Conservation (phyloP, 768 basidiomycete species). For the Hypholoma fasciculare region DNA sequence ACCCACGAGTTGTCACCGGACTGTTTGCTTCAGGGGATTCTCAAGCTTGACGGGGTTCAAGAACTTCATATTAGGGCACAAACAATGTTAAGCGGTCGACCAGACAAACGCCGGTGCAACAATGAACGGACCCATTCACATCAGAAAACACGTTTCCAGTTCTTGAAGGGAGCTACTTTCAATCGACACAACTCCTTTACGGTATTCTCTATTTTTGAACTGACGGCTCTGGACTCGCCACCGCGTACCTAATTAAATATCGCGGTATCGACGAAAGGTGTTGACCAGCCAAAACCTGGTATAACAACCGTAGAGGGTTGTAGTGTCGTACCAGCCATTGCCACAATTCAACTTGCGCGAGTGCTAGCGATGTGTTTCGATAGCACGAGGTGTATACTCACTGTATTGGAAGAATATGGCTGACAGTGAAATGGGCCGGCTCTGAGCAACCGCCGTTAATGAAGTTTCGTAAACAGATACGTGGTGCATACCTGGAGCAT, state of each 20-base stretch:
- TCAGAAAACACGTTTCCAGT: too few species aligned
- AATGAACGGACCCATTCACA: too few species aligned
- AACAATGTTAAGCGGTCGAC: too few species aligned
- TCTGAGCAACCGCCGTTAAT: slow-evolving; percentile 33
- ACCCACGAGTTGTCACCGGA: too few species aligned
- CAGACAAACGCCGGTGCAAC: too few species aligned
- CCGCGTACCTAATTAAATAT: slow-evolving; percentile 36
- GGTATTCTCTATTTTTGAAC: background rate
- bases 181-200: too few species aligned
- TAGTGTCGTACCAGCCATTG: slow-evolving; percentile 52
- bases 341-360: slow-evolving; percentile 46
- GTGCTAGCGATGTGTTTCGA: background rate
- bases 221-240: background rate
- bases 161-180: too few species aligned
- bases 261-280: slow-evolving; percentile 50
- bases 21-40: too few species aligned
- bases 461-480: background rate
- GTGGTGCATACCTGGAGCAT: slow-evolving; percentile 30
- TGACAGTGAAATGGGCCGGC: slow-evolving; percentile 50
- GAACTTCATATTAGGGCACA: too few species aligned
- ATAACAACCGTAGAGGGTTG: slow-evolving; percentile 55
- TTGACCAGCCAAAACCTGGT: slow-evolving; percentile 46
- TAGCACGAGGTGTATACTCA: slow-evolving; percentile 22
- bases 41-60: too few species aligned
- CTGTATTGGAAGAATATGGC: slow-evolving; percentile 62